These are phyloP conservation scores for Acanthochlamys bracteata DNA, from an alignment of 106 monocot genomes.

Conservation along the genomic window DNA sequence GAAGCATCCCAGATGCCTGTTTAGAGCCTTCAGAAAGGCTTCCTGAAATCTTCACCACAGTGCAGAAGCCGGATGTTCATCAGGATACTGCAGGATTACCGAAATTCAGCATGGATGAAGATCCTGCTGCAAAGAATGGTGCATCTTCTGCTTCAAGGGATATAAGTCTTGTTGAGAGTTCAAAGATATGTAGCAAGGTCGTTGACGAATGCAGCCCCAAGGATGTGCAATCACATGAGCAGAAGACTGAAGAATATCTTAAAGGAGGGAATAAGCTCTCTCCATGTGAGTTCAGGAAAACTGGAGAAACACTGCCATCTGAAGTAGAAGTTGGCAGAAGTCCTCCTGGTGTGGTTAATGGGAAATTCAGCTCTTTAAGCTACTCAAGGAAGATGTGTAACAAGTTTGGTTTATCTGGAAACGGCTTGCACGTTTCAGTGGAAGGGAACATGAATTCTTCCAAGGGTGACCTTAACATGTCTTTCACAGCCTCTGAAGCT, in stretches of 20 bases:
- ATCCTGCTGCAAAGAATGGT: not conserved
- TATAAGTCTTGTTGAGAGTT: not conserved
- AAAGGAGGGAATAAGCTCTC: not conserved
- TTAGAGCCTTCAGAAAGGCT: not conserved
- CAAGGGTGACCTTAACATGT: not conserved
- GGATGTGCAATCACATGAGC: not conserved
- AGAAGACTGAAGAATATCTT: not conserved
- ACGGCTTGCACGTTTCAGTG: not conserved
- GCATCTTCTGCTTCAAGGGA: slow-evolving; percentile 17
- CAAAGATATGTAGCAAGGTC: not conserved
- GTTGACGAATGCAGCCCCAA: not conserved
- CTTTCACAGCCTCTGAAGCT: not conserved
- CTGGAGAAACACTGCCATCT: slow-evolving; percentile 5
- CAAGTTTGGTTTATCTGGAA: too few species aligned
- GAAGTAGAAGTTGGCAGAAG: not conserved
- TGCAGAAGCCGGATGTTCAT: not conserved
- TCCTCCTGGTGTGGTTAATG: slow-evolving; percentile 6
- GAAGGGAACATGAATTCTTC: not conserved
- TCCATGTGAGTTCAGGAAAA: slow-evolving; percentile 1
- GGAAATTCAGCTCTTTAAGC: slow-evolving; percentile 14
- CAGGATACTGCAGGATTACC: slow-evolving; percentile 11
- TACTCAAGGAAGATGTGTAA: slow-evolving; percentile 27
- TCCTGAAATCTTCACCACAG: slow-evolving; percentile 8
- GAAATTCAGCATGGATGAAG: slow-evolving; percentile 1
- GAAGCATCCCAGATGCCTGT: slow-evolving; percentile 6